A percentile compares a stretch with the other conserved stretches of the same genome.
phyloP scores from a whole-genome alignment of 441 rosid species.

The Sinapis alba region DNA sequence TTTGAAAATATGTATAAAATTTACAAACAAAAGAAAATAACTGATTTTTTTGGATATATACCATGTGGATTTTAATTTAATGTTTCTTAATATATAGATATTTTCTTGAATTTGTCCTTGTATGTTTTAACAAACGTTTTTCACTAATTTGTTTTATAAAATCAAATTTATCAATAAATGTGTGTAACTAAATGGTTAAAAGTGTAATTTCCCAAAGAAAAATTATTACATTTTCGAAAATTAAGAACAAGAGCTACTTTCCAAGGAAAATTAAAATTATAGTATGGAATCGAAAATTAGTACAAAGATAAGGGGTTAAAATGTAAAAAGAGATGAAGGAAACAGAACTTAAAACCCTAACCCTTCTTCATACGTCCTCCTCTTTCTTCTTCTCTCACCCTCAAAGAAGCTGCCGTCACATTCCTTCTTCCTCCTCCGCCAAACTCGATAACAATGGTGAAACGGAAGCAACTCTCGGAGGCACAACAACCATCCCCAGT shows the following conservation, averaged over 20 bases:
- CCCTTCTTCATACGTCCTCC: neutral
- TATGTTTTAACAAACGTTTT: too few relatives aligned
- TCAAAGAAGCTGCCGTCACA: constrained; percentile 31
- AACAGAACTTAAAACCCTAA: constrained; percentile 34
- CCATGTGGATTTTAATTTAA: too few relatives aligned
- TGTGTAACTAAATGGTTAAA: too few relatives aligned
- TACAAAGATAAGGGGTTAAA: constrained; percentile 21
- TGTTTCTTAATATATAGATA: too few relatives aligned
- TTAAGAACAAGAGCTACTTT: neutral
- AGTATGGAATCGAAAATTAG: neutral
- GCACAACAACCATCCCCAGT: constrained; percentile 14
- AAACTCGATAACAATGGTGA: constrained; percentile 30
- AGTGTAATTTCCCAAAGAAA: too few relatives aligned
- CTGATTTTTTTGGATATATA: too few relatives aligned
- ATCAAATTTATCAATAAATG: too few relatives aligned
- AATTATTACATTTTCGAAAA: neutral
- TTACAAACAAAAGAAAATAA: neutral
- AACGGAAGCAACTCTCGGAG: constrained; percentile 22
- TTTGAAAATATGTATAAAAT: too few relatives aligned
- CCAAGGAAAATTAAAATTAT: neutral
- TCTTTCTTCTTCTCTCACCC: neutral
- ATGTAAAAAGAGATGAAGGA: constrained; percentile 14
- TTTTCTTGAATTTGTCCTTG: too few relatives aligned
- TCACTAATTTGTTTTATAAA: too few relatives aligned
- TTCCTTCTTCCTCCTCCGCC: neutral